phyloP scores from a whole-genome alignment of 2,329 filamentous ascomycete species.

The Diaporthe eres region DNA sequence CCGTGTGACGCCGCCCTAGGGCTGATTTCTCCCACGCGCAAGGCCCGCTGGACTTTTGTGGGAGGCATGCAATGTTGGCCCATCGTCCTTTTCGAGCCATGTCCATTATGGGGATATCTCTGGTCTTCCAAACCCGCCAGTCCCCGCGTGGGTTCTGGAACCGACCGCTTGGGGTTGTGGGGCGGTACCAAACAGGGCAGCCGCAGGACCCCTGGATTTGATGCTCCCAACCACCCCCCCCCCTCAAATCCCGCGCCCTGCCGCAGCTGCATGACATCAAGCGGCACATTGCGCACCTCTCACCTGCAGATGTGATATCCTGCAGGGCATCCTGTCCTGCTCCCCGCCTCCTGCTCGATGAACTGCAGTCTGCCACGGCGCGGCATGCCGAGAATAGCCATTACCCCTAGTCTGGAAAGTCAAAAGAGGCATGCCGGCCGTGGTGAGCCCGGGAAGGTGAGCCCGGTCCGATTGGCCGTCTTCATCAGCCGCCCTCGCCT shows the following conservation, averaged over 20 bases:
- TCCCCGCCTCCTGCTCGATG: slow-evolving; percentile 20
- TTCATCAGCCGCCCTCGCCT: not conserved
- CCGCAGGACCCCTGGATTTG: slow-evolving; percentile 38
- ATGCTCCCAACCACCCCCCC: not conserved
- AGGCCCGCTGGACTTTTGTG: not conserved
- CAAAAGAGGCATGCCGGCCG: slow-evolving; percentile 17
- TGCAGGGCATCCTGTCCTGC: slow-evolving; percentile 25
- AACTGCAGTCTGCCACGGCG: not conserved
- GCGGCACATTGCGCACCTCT: slow-evolving; percentile 28
- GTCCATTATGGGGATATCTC: not conserved
- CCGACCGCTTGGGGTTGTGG: not conserved
- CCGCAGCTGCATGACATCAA: slow-evolving; percentile 46
- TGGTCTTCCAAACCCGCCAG: not conserved
- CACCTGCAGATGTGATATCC: slow-evolving; percentile 31
- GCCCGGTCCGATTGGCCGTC: not conserved
- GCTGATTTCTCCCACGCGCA: not conserved
- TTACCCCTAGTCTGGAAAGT: not conserved
- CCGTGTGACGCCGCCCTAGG: not conserved
- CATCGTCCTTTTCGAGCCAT: not conserved
- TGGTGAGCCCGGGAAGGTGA: not conserved
- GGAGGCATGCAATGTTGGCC: not conserved
- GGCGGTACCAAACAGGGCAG: slow-evolving; percentile 15
- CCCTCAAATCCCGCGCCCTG: slow-evolving; percentile 22
- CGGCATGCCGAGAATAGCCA: slow-evolving; percentile 38
- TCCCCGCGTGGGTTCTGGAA: not conserved